phyloP scores from a whole-genome alignment of 345 rosid genomes.

The Cardamine chenopodiifolia region DNA sequence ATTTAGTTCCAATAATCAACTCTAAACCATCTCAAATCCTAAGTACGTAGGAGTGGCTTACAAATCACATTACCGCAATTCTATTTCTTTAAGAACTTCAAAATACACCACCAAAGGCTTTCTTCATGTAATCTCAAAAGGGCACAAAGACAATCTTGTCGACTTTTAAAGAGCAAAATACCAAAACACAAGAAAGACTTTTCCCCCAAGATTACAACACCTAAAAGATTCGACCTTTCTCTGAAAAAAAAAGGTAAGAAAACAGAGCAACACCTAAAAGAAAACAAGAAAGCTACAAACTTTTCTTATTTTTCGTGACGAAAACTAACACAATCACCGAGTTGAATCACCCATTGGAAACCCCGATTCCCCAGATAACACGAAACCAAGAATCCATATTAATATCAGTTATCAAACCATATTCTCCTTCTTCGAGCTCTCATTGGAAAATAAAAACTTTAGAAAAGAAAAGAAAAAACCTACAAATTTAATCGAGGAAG shows the following conservation, averaged over 20 bases:
- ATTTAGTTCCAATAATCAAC: slow-evolving; percentile 18
- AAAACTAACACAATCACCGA: slow-evolving; percentile 23
- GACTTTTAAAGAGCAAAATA: slow-evolving; percentile 47
- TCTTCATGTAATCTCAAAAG: slow-evolving; percentile 42
- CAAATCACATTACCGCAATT: slow-evolving; percentile 25
- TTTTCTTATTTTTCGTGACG: slow-evolving; percentile 28
- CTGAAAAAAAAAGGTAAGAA: neutral
- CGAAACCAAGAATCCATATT: slow-evolving; percentile 35
- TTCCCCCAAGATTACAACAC: slow-evolving; percentile 63
- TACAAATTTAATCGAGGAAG: slow-evolving; percentile 19
- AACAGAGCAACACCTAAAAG: slow-evolving; percentile 1
- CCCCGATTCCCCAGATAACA: slow-evolving; percentile 31
- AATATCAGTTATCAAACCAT: slow-evolving; percentile 38
- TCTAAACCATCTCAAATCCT: slow-evolving; percentile 27
- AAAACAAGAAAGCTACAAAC: slow-evolving; percentile 37
- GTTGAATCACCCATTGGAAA: slow-evolving; percentile 44
- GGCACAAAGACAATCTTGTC: slow-evolving; percentile 45
- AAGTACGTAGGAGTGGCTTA: slow-evolving; percentile 11
- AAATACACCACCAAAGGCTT: slow-evolving; percentile 17
- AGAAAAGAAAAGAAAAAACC: slow-evolving; percentile 5
- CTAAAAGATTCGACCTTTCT: slow-evolving; percentile 53
- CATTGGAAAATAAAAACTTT: slow-evolving; percentile 16
- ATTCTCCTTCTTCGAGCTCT: slow-evolving; percentile 34
- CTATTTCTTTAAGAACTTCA: neutral
- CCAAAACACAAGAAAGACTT: slow-evolving; percentile 59